Evolutionary conservation across 441 rosid genomes (phyloP).

Genomic region (Euphorbia celastroides): DNA sequence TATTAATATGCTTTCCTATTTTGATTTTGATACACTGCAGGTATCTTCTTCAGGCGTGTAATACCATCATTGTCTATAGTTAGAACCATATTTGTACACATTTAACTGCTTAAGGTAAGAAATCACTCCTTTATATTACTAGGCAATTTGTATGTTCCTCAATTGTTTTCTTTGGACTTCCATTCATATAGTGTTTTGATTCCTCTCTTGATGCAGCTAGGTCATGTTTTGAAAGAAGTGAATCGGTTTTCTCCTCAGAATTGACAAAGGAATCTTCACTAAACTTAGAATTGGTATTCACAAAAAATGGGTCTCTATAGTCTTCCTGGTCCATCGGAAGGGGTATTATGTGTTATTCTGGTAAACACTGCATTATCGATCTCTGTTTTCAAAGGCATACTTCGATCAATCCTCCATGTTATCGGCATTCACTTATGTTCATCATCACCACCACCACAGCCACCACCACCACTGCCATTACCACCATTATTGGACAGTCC

Average conservation of each 20-base stretch:
- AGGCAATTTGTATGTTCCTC: not conserved
- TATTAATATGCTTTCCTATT: not conserved
- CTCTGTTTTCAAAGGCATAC: slow-evolving; percentile 65
- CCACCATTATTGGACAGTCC: slow-evolving; percentile 19
- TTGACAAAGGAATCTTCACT: not conserved
- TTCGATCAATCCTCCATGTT: slow-evolving; percentile 57
- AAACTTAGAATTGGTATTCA: slow-evolving; percentile 4
- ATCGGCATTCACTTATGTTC: slow-evolving; percentile 55
- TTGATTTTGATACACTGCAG: slow-evolving; percentile 1
- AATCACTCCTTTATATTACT: not conserved
- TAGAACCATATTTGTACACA: not conserved
- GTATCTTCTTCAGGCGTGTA: not conserved
- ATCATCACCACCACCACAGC: not conserved
- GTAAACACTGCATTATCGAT: slow-evolving; percentile 81
- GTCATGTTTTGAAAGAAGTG: not conserved
- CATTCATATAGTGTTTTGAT: not conserved
- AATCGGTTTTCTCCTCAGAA: not conserved
- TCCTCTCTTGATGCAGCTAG: not conserved
- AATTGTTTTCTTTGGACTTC: not conserved
- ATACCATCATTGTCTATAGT: not conserved
- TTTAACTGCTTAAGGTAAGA: slow-evolving; percentile 11
- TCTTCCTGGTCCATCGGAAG: slow-evolving; percentile 94
- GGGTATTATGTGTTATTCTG: slow-evolving; percentile 66
- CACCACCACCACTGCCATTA: not conserved
- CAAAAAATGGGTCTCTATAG: slow-evolving; percentile 72